Evolutionary conservation across 306 rosid genomes (phyloP).

Genomic region (Vigna angularis): DNA sequence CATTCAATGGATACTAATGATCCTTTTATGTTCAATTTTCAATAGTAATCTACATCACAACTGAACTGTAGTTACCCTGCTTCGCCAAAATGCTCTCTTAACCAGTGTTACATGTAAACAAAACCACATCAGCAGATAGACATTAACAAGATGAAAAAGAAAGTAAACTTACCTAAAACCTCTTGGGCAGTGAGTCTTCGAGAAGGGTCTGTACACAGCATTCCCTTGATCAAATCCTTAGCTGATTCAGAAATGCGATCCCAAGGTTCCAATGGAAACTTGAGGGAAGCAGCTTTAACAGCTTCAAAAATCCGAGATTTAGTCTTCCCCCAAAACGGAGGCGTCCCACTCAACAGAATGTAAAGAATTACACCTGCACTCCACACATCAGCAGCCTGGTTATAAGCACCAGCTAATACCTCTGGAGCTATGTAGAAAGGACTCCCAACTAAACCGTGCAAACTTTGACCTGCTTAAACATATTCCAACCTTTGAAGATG

Average conservation of each 20-base stretch:
- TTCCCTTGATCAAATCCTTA: constrained; percentile 70
- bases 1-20: constrained; percentile 7
- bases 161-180: constrained; percentile 66
- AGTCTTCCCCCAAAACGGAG: constrained; percentile 95
- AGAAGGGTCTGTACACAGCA: constrained; percentile 76
- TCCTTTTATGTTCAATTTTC: background rate
- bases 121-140: constrained; percentile 19
- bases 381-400: constrained; percentile 92
- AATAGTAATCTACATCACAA: background rate
- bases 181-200: constrained; percentile 78
- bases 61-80: background rate
- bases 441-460: constrained; percentile 92
- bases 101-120: constrained; percentile 18
- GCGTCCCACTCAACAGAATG: constrained; percentile 81
- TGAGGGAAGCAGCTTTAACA: constrained; percentile 70
- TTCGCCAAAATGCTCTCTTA: constrained; percentile 17
- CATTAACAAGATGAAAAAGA: background rate
- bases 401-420: constrained; percentile 85
- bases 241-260: constrained; percentile 71
- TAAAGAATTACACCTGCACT: constrained; percentile 89
- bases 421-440: constrained; percentile 93
- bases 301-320: constrained; percentile 83
- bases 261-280: constrained; percentile 79
- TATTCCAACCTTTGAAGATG: constrained; percentile 45
- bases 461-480: constrained; percentile 73